Conservation (phyloP, 805 yeast species). For the Myxozyma geophila region DNA sequence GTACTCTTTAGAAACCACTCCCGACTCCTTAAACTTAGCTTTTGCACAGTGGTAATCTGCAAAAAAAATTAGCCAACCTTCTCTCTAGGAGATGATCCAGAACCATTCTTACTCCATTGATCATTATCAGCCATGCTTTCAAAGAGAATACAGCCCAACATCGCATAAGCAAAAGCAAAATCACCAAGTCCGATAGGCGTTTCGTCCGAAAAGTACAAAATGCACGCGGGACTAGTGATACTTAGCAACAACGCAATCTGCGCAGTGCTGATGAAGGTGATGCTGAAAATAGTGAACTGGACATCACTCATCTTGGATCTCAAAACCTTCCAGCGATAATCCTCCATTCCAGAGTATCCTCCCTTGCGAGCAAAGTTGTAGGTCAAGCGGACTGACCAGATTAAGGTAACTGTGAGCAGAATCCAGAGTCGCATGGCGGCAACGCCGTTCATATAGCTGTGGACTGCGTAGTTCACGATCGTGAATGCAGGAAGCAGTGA, state of each 20-base stretch:
- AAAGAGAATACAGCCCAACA: conserved; percentile 18
- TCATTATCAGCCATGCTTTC: conserved; percentile 25
- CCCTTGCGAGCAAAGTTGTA: conserved; percentile 35
- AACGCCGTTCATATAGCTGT: conserved; percentile 15
- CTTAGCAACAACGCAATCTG: conserved; percentile 27
- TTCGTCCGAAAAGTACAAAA: conserved; percentile 7
- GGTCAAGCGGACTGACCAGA: conserved; percentile 32
- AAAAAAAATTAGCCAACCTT: background rate
- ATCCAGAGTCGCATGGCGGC: conserved; percentile 12
- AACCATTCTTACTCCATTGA: conserved; percentile 30
- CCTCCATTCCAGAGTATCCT: conserved; percentile 33
- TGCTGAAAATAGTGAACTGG: conserved; percentile 20
- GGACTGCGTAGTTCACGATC: conserved; percentile 15
- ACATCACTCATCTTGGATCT: conserved; percentile 19
- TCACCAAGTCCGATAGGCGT: conserved; percentile 9
- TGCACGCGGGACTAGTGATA: conserved; percentile 28
- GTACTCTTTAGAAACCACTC: conserved; percentile 17
- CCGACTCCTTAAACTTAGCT: conserved; percentile 11
- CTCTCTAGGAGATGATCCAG: background rate
- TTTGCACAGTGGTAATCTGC: conserved; percentile 31
- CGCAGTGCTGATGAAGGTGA: conserved; percentile 19
- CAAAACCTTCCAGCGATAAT: conserved; percentile 31
- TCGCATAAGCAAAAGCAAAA: conserved; percentile 6
- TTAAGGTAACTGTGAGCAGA: background rate
- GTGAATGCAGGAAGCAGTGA: conserved; percentile 27